Conservation (phyloP, 1,284 basidiomycete species). For the Heterobasidion parviporum region DNA sequence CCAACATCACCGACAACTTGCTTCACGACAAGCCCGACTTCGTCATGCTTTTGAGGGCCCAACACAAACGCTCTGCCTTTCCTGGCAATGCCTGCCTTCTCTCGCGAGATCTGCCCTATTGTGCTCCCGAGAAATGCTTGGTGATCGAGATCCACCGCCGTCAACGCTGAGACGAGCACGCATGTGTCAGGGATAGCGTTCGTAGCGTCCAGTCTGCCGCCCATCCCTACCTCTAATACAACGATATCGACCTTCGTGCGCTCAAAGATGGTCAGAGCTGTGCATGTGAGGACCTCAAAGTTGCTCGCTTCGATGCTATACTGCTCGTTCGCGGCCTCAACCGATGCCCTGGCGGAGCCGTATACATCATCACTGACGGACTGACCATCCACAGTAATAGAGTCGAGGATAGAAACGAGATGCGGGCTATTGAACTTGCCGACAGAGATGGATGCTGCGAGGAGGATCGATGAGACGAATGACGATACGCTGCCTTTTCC, state of each 20-base stretch:
- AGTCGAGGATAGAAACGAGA: constrained; percentile 74
- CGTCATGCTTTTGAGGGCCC: constrained; percentile 54
- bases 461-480: constrained; percentile 73
- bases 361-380: constrained; percentile 51
- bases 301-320: constrained; percentile 47
- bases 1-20: constrained; percentile 31
- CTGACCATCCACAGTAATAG: constrained; percentile 60
- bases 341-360: constrained; percentile 32
- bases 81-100: constrained; percentile 84
- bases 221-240: constrained; percentile 93
- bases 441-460: constrained; percentile 47
- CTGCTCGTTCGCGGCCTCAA: constrained; percentile 44
- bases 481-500: constrained; percentile 94
- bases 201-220: constrained; percentile 88
- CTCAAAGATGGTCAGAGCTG: constrained; percentile 71
- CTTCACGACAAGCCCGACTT: constrained; percentile 37
- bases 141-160: constrained; percentile 89
- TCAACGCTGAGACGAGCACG: constrained; percentile 75
- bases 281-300: constrained; percentile 84
- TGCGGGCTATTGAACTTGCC: constrained; percentile 95
- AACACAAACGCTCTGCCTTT: constrained; percentile 66
- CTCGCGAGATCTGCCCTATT: constrained; percentile 65
- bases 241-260: constrained; percentile 65
- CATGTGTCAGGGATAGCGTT: constrained; percentile 73
- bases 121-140: constrained; percentile 83